Percentiles rank a stretch among this genome's conserved stretches.
Conservation (phyloP, 495 filamentous ascomycete species). For the Aspergillus sclerotioniger region DNA sequence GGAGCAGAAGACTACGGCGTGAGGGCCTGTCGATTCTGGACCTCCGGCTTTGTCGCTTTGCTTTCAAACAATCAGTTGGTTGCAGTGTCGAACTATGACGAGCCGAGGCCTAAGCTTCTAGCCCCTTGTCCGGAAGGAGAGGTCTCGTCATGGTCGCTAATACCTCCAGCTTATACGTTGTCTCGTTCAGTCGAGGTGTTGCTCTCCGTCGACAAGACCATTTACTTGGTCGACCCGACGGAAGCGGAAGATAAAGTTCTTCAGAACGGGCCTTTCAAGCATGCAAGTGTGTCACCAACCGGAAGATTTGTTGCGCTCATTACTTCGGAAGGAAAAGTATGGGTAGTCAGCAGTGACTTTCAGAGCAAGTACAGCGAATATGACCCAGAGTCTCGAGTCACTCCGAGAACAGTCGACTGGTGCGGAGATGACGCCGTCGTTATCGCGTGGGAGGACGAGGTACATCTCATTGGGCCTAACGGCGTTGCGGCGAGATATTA, state of each 20-base stretch:
- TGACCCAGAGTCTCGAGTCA: constrained; percentile 79
- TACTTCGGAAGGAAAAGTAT: constrained; percentile 79
- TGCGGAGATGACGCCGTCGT: constrained; percentile 94
- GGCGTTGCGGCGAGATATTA: constrained; percentile 76
- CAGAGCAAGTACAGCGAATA: constrained; percentile 89
- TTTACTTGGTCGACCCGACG: constrained; percentile 80
- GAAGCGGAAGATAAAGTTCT: constrained; percentile 89
- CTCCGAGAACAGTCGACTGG: constrained; percentile 88
- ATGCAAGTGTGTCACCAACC: constrained; percentile 86
- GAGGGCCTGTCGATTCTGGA: constrained; percentile 84
- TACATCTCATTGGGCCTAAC: constrained; percentile 88
- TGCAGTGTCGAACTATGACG: constrained; percentile 82
- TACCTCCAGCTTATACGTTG: constrained; percentile 83
- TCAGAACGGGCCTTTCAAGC: constrained; percentile 87
- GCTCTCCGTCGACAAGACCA: constrained; percentile 78
- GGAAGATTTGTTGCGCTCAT: constrained; percentile 86
- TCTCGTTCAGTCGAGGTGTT: constrained; percentile 96
- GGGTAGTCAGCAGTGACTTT: constrained; percentile 93
- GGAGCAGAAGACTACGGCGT: constrained; percentile 86
- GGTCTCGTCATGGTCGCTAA: constrained; percentile 85
- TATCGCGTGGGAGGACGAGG: constrained; percentile 95
- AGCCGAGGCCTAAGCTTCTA: constrained; percentile 82
- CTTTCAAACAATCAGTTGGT: constrained; percentile 86
- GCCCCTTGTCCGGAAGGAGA: constrained; percentile 73
- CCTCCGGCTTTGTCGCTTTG: constrained; percentile 87